Evolutionary conservation across 192 early-diverging fungal species (phyloP).

Genomic region (Gryganskiella cystojenkinii): DNA sequence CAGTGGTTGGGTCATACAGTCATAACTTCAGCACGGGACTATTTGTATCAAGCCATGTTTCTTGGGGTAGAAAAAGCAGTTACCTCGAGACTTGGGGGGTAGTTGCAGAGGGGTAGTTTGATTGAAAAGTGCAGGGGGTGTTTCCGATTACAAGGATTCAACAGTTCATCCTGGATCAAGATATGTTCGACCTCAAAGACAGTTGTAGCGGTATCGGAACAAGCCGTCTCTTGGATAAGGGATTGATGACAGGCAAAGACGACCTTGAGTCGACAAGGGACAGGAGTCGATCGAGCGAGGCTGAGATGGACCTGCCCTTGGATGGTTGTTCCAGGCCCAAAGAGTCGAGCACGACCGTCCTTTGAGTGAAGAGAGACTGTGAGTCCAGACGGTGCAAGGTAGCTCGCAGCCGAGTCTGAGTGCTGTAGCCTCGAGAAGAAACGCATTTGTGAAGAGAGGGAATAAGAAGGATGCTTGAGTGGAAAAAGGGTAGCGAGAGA

Average conservation of each 20-base stretch:
- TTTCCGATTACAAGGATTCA: conserved; percentile 19
- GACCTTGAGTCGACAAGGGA: conserved; percentile 21
- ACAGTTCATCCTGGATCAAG: conserved; percentile 15
- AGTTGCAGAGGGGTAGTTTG: conserved; percentile 39
- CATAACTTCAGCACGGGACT: no score
- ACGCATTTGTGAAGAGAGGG: conserved; percentile 5
- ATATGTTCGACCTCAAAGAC: conserved; percentile 38
- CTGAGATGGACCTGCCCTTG: conserved; percentile 27
- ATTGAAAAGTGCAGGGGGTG: conserved; percentile 22
- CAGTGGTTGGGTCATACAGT: no score
- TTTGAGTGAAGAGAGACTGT: conserved; percentile 10
- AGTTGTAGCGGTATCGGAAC: background rate
- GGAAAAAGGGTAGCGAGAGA: background rate
- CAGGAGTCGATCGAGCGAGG: conserved; percentile 14
- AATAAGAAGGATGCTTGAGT: background rate
- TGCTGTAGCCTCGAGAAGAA: conserved; percentile 17
- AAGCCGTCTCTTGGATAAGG: background rate
- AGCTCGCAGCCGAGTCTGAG: conserved; percentile 1
- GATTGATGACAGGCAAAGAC: conserved; percentile 37
- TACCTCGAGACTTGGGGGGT: conserved; percentile 42
- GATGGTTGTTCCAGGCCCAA: conserved; percentile 22
- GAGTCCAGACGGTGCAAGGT: conserved; percentile 23
- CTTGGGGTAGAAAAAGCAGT: no score
- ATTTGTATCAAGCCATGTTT: no score
- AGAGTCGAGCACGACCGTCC: conserved; percentile 17